Conservation (phyloP, 2,329 filamentous ascomycete genomes). For the Lecanicillium sp. region DNA sequence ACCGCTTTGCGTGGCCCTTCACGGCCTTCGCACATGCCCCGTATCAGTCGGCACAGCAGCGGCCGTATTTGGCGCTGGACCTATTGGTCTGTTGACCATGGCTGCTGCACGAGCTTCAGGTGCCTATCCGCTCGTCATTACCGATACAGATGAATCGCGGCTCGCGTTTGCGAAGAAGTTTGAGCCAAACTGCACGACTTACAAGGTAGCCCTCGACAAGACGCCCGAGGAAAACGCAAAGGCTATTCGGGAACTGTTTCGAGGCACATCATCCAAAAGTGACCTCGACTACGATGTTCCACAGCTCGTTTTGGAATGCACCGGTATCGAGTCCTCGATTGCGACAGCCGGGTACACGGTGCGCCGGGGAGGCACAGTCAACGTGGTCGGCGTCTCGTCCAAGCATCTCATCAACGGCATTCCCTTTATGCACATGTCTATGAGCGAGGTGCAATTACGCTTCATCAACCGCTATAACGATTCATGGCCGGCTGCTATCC, state of each 20-base stretch:
- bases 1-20: conserved; percentile 54
- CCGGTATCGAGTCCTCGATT: conserved; percentile 56
- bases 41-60: conserved; percentile 46
- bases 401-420: conserved; percentile 54
- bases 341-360: conserved; percentile 49
- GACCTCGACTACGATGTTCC: conserved; percentile 47
- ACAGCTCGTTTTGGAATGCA: conserved; percentile 54
- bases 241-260: conserved; percentile 44
- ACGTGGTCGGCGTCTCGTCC: conserved; percentile 55
- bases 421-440: conserved; percentile 57
- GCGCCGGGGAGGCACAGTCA: conserved; percentile 49
- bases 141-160: conserved; percentile 48
- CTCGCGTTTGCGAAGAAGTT: conserved; percentile 50
- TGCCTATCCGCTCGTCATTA: conserved; percentile 55
- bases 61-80: conserved; percentile 54
- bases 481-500: conserved; percentile 60
- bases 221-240: conserved; percentile 38
- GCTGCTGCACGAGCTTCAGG: conserved; percentile 52
- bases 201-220: conserved; percentile 36
- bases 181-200: conserved; percentile 45
- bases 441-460: conserved; percentile 53
- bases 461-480: conserved; percentile 66
- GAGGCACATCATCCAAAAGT: conserved; percentile 16
- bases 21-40: conserved; percentile 45
- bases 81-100: conserved; percentile 52